phyloP scores from a whole-genome alignment of 2,329 filamentous ascomycete species.

The Alternaria sp. region DNA sequence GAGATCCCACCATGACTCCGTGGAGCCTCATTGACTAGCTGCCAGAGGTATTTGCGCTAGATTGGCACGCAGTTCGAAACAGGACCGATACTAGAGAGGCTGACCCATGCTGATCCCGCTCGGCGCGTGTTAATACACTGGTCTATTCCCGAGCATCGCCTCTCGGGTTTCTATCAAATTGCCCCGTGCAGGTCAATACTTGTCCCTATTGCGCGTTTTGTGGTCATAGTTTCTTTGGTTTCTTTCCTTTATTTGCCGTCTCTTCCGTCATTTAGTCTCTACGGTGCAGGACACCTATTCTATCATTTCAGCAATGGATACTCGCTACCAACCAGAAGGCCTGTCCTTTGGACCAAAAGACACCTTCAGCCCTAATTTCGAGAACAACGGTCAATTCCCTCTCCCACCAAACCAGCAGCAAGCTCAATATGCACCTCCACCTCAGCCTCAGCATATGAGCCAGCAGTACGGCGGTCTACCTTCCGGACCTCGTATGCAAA shows the following conservation, averaged over 20 bases:
- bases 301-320: constrained; percentile 37
- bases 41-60: constrained; percentile 28
- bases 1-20: constrained; percentile 28
- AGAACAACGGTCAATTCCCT: constrained; percentile 21
- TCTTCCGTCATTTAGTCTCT: constrained; percentile 23
- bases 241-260: constrained; percentile 20
- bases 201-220: constrained; percentile 18
- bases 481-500: constrained; percentile 19
- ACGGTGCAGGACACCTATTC: constrained; percentile 43
- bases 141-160: constrained; percentile 22
- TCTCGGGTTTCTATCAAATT: constrained; percentile 24
- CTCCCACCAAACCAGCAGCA: constrained; percentile 21
- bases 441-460: constrained; percentile 9
- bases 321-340: constrained; percentile 36
- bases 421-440: constrained; percentile 18
- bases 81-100: constrained; percentile 22
- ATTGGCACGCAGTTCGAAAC: constrained; percentile 39
- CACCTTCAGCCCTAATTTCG: constrained; percentile 29
- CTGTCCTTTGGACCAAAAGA: constrained; percentile 33
- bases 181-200: constrained; percentile 33
- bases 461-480: constrained; percentile 19
- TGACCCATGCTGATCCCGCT: constrained; percentile 26
- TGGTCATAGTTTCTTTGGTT: constrained; percentile 14
- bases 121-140: constrained; percentile 33
- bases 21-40: constrained; percentile 30